Conservation (phyloP, 768 basidiomycete genomes). For the Lactarius hengduanensis region DNA sequence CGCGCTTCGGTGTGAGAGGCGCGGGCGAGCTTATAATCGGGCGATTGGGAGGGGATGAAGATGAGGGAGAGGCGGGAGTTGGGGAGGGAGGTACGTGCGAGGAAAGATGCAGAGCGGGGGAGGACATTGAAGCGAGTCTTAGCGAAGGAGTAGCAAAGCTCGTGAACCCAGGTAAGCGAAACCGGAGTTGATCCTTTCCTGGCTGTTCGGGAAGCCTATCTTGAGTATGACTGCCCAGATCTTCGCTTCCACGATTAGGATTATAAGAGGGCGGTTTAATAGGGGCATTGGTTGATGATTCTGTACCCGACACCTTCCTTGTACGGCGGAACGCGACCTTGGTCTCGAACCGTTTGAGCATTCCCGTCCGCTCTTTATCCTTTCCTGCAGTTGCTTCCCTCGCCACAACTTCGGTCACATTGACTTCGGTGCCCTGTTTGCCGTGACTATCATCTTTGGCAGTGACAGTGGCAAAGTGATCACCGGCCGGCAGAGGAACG, state of each 20-base stretch:
- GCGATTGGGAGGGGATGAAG: constrained; percentile 48
- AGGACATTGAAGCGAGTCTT: constrained; percentile 70
- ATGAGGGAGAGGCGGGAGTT: constrained; percentile 49
- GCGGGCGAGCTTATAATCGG: constrained; percentile 39
- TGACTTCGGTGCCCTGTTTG: constrained; percentile 9
- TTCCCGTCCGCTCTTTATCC: constrained; percentile 37
- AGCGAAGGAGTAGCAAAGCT: constrained; percentile 66
- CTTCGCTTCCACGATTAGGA: neutral
- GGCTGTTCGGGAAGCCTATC: constrained; percentile 4
- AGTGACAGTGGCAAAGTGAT: constrained; percentile 46
- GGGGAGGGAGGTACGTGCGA: constrained; percentile 55
- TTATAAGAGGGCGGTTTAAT: constrained; percentile 33
- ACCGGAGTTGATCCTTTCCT: constrained; percentile 26
- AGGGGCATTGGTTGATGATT: constrained; percentile 42
- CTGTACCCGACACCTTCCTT: constrained; percentile 42
- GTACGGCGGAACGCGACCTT: constrained; percentile 37
- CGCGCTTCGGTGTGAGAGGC: constrained; percentile 34
- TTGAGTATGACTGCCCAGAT: neutral
- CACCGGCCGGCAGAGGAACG: constrained; percentile 31
- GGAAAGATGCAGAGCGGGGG: constrained; percentile 66
- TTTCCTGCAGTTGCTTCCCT: constrained; percentile 23
- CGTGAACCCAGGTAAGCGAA: constrained; percentile 52
- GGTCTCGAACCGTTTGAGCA: constrained; percentile 43
- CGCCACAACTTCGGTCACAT: constrained; percentile 8
- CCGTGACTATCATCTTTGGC: constrained; percentile 26